phyloP scores from a whole-genome alignment of 306 rosid species.

The Lablab purpureus region DNA sequence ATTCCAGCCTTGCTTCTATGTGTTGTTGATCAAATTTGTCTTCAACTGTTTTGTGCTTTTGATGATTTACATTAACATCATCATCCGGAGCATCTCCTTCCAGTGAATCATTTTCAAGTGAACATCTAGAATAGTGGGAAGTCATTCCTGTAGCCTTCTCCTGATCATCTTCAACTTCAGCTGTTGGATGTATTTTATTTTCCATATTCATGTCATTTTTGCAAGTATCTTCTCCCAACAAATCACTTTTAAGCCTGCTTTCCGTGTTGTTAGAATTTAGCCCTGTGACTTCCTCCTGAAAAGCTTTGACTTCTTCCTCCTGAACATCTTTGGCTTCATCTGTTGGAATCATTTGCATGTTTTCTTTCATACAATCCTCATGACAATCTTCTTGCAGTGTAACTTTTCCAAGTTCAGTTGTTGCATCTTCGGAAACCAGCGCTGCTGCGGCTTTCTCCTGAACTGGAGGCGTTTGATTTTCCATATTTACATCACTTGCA shows the following conservation, averaged over 20 bases:
- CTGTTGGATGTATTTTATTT: slow-evolving; percentile 30
- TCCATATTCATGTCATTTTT: slow-evolving; percentile 28
- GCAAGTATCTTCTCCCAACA: slow-evolving; percentile 40
- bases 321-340: slow-evolving; percentile 41
- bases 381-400: slow-evolving; percentile 41
- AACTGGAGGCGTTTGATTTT: slow-evolving; percentile 40
- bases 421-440: slow-evolving; percentile 17
- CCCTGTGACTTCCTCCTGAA: slow-evolving; percentile 41
- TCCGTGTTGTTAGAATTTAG: slow-evolving; percentile 39
- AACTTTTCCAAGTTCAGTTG: slow-evolving; percentile 48
- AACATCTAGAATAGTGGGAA: slow-evolving; percentile 26
- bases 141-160: slow-evolving; percentile 35
- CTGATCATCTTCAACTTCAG: slow-evolving; percentile 40
- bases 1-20: slow-evolving; percentile 14
- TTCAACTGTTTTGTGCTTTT: slow-evolving; percentile 37
- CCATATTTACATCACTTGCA: slow-evolving; percentile 36
- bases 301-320: slow-evolving; percentile 49
- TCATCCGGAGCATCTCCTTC: slow-evolving; percentile 40
- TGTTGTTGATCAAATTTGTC: slow-evolving; percentile 22
- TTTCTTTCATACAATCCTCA: slow-evolving; percentile 41
- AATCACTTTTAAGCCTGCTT: slow-evolving; percentile 32
- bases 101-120: slow-evolving; percentile 41
- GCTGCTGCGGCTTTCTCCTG: not conserved
- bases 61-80: slow-evolving; percentile 31
- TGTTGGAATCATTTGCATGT: slow-evolving; percentile 38